Evolutionary conservation across 2,329 filamentous ascomycete genomes (phyloP).

Genomic region (Penicillium sp.): DNA sequence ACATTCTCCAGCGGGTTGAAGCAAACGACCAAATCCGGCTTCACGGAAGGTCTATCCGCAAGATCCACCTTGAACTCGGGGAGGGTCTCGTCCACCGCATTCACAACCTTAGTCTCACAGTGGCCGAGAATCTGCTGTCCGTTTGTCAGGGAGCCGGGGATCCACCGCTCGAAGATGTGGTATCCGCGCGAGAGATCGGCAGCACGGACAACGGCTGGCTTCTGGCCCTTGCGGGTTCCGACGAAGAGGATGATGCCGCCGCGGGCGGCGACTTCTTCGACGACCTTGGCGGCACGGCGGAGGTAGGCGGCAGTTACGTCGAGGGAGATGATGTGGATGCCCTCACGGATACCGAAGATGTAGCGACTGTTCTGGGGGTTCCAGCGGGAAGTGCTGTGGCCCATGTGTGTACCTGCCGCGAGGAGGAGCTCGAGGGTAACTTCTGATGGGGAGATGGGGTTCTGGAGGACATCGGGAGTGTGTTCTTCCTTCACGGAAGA

Average conservation of each 20-base stretch:
- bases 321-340: slow-evolving; percentile 89
- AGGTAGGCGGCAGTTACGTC: slow-evolving; percentile 87
- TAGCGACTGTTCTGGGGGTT: slow-evolving; percentile 92
- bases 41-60: slow-evolving; percentile 63
- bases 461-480: slow-evolving; percentile 49
- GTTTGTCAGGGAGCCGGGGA: slow-evolving; percentile 88
- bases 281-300: slow-evolving; percentile 87
- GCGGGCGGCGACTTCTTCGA: slow-evolving; percentile 78
- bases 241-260: slow-evolving; percentile 89
- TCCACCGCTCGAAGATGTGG: slow-evolving; percentile 92
- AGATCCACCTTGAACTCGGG: slow-evolving; percentile 67
- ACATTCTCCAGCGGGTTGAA: slow-evolving; percentile 93
- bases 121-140: slow-evolving; percentile 79
- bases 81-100: slow-evolving; percentile 68
- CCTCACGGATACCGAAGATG: slow-evolving; percentile 86
- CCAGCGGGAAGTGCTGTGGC: slow-evolving; percentile 88
- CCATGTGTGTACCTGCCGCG: slow-evolving; percentile 83
- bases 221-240: slow-evolving; percentile 80
- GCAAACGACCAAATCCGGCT: slow-evolving; percentile 88
- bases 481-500: slow-evolving; percentile 28
- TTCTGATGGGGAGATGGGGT: slow-evolving; percentile 75
- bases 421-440: slow-evolving; percentile 89
- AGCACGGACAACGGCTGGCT: slow-evolving; percentile 75
- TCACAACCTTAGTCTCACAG: slow-evolving; percentile 71
- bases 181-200: slow-evolving; percentile 76